Evolutionary conservation across 371 early-diverging fungal genomes (phyloP).

Genomic region (Mucor saturninus): DNA sequence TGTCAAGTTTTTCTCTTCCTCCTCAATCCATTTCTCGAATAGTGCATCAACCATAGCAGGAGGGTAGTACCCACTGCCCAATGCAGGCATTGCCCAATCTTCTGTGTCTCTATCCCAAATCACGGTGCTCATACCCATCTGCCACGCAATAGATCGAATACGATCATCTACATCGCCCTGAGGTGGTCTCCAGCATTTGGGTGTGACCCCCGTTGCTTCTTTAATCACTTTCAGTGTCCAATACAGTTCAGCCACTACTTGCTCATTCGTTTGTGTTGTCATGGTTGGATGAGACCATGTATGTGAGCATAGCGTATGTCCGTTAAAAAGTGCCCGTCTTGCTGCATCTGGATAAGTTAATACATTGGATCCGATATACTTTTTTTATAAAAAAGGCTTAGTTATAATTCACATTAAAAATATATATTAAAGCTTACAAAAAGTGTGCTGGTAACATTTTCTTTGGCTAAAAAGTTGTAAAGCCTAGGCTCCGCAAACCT

Average conservation of each 20-base stretch:
- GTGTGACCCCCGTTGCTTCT: constrained; percentile 56
- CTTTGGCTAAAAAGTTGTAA: constrained; percentile 41
- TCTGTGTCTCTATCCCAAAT: constrained; percentile 41
- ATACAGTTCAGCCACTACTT: constrained; percentile 61
- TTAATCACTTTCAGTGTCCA: constrained; percentile 58
- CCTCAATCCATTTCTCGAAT: constrained; percentile 43
- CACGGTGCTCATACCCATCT: constrained; percentile 50
- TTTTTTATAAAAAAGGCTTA: background rate
- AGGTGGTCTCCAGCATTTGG: constrained; percentile 62
- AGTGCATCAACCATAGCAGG: constrained; percentile 30
- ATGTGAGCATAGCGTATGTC: constrained; percentile 41
- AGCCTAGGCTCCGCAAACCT: constrained; percentile 43
- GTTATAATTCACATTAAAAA: background rate
- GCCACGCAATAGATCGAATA: constrained; percentile 52
- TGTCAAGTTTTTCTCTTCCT: constrained; percentile 13
- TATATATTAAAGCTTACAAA: constrained; percentile 29
- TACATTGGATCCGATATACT: constrained; percentile 36
- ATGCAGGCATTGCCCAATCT: constrained; percentile 43
- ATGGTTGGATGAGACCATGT: constrained; percentile 64
- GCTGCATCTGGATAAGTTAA: constrained; percentile 31
- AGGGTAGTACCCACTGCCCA: constrained; percentile 33
- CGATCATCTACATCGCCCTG: constrained; percentile 61
- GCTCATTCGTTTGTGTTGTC: constrained; percentile 56
- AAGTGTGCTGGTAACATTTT: constrained; percentile 27
- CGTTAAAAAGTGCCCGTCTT: constrained; percentile 29